Percentiles rank a stretch among this genome's conserved stretches.
Conservation (phyloP, 441 rosid genomes). For the Sinapis alba region DNA sequence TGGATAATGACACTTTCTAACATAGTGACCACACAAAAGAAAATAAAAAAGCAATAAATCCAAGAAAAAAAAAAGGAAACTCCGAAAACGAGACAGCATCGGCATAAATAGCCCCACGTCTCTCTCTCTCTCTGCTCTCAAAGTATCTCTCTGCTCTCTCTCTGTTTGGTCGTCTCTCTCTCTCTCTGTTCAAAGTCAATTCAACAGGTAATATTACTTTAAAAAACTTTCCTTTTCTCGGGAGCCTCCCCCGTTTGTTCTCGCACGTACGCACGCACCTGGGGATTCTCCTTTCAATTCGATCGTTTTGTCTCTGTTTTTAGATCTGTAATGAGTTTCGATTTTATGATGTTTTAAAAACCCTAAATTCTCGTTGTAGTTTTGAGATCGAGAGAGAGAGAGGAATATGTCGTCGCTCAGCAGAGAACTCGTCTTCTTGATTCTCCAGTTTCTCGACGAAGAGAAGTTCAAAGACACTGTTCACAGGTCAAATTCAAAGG, state of each 20-base stretch:
- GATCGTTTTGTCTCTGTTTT: constrained; percentile 18
- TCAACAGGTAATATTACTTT: constrained; percentile 29
- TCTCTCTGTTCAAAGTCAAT: constrained; percentile 39
- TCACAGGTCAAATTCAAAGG: constrained; percentile 46
- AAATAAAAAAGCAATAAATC: constrained; percentile 16
- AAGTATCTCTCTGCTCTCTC: neutral
- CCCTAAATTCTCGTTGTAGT: constrained; percentile 29
- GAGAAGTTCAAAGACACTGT: constrained; percentile 68
- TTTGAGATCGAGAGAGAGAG: constrained; percentile 17
- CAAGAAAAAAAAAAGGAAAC: constrained; percentile 6
- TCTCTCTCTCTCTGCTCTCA: constrained; percentile 23
- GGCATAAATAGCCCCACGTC: constrained; percentile 38
- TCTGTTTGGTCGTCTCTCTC: constrained; percentile 15
- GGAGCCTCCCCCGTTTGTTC: neutral
- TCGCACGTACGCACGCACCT: constrained; percentile 33
- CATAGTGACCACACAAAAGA: constrained; percentile 24
- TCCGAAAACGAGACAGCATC: constrained; percentile 37
- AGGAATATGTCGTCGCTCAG: constrained; percentile 63
- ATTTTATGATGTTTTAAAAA: constrained; percentile 1
- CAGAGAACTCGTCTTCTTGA: constrained; percentile 64
- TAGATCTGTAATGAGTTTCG: constrained; percentile 29
- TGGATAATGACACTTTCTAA: neutral
- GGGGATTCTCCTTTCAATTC: constrained; percentile 22
- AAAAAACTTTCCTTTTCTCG: neutral
- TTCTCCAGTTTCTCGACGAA: constrained; percentile 63